Conservation (phyloP, 177 flowering plant species). For the Vitis hybrid region DNA sequence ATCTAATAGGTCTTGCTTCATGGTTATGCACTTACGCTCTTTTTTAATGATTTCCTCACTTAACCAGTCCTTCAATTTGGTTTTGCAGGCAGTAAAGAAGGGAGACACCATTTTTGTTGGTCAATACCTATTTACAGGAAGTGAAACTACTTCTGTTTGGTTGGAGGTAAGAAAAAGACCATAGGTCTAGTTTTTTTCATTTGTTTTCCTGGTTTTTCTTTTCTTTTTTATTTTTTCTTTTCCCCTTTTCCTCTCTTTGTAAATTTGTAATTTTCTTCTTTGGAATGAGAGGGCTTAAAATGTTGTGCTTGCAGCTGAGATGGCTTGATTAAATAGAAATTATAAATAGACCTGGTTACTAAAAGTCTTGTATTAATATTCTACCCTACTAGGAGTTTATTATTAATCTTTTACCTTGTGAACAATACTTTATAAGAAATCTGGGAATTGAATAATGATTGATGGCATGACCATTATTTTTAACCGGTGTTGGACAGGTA, state of each 20-base stretch:
- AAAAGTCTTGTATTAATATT: no score
- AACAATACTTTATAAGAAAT: no score
- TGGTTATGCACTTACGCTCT: not conserved
- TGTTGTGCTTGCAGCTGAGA: no score
- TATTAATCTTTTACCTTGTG: no score
- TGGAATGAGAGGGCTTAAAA: no score
- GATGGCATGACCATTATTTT: not conserved
- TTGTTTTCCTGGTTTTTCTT: not conserved
- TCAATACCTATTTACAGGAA: conserved; percentile 90
- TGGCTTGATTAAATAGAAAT: no score
- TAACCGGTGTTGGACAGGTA: conserved; percentile 53
- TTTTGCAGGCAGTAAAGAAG: conserved; percentile 75
- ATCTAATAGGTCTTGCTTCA: not conserved
- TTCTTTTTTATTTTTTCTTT: not conserved
- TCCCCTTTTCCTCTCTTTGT: not conserved
- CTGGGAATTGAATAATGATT: not conserved
- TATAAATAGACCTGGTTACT: no score
- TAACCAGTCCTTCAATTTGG: conserved; percentile 1
- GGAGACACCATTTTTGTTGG: conserved; percentile 94
- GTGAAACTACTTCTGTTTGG: conserved; percentile 97
- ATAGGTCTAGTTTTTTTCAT: not conserved
- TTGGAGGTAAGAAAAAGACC: conserved; percentile 54
- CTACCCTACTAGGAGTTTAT: no score
- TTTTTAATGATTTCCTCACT: not conserved
- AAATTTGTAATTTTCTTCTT: no score